These are phyloP conservation scores for Citrus inodora DNA, from an alignment of 345 rosid genomes.

Conservation along the genomic window DNA sequence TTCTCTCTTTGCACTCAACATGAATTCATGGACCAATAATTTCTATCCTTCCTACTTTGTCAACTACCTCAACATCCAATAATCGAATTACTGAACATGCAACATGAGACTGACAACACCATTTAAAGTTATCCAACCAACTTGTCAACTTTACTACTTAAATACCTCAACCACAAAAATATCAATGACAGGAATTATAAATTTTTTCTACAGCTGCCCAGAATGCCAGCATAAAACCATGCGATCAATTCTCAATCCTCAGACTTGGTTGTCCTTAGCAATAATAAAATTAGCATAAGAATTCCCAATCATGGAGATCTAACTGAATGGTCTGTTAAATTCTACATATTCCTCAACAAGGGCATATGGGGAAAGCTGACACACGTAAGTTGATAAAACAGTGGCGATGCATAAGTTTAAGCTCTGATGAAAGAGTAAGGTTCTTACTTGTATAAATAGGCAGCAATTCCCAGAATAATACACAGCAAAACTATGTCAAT, in stretches of 20 bases:
- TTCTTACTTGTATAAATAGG: constrained; percentile 97
- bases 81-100: neutral
- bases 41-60: neutral
- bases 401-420: neutral
- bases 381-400: neutral
- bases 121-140: neutral
- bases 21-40: neutral
- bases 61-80: neutral
- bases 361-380: neutral
- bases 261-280: neutral
- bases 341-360: neutral
- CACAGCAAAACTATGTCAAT: constrained; percentile 84
- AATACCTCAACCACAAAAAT: neutral
- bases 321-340: neutral
- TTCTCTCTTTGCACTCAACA: neutral
- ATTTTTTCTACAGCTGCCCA: neutral
- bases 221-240: neutral
- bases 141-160: neutral
- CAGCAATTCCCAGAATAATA: constrained; percentile 93
- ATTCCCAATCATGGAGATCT: neutral
- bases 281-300: neutral
- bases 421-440: constrained; percentile 10
- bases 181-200: neutral
- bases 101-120: neutral
- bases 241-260: neutral